Percentiles rank a stretch among this genome's conserved stretches.
Evolutionary conservation across 495 filamentous ascomycete genomes (phyloP).

Genomic region (Penicilliopsis zonata): DNA sequence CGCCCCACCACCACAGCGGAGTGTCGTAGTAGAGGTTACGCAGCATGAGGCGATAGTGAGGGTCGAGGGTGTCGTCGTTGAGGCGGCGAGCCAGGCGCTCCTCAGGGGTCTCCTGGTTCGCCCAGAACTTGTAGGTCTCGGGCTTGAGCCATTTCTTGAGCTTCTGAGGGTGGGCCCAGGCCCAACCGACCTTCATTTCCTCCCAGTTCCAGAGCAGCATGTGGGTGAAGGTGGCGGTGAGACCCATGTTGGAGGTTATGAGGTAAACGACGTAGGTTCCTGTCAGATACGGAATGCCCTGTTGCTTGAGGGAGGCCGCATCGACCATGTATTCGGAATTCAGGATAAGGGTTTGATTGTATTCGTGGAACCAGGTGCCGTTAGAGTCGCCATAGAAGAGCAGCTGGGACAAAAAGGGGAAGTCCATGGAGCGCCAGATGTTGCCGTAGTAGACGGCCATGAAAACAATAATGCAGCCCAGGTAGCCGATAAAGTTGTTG

Average conservation of each 20-base stretch:
- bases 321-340: constrained; percentile 19
- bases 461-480: constrained; percentile 25
- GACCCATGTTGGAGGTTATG: constrained; percentile 28
- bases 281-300: constrained; percentile 27
- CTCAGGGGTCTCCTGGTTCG: constrained; percentile 6
- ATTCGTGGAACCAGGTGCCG: constrained; percentile 4
- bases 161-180: constrained; percentile 6
- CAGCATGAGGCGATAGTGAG: constrained; percentile 28
- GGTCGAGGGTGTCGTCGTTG: constrained; percentile 14
- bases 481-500: constrained; percentile 29
- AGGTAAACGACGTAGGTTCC: constrained; percentile 25
- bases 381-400: constrained; percentile 16
- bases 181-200: constrained; percentile 19
- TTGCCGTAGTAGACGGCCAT: constrained; percentile 33
- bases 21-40: constrained; percentile 23
- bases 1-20: constrained; percentile 34
- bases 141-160: constrained; percentile 8
- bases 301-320: constrained; percentile 9
- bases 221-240: constrained; percentile 28
- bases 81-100: constrained; percentile 4
- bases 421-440: constrained; percentile 28
- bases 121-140: constrained; percentile 18
- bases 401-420: constrained; percentile 36
- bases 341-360: constrained; percentile 17
- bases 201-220: constrained; percentile 22